Conservation (phyloP, 1,284 basidiomycete genomes). For the Xerocomus nothofagi region DNA sequence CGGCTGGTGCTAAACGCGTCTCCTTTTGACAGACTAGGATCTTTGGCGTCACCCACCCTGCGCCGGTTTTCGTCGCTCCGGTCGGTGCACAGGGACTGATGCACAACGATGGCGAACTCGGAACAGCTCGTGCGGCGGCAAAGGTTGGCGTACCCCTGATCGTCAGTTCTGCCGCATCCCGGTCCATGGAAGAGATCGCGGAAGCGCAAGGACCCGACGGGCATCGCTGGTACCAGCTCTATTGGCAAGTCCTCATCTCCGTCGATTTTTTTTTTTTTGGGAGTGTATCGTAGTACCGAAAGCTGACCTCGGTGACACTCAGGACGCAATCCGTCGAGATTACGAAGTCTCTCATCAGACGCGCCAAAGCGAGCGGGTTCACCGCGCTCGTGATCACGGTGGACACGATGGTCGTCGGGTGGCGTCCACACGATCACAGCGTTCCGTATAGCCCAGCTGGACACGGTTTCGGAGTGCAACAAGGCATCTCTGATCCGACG, state of each 20-base stretch:
- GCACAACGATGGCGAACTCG: constrained; percentile 67
- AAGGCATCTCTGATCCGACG: constrained; percentile 66
- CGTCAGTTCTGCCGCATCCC: constrained; percentile 69
- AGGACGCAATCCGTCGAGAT: constrained; percentile 63
- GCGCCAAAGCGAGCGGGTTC: constrained; percentile 67
- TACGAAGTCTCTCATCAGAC: constrained; percentile 60
- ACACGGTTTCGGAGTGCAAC: constrained; percentile 59
- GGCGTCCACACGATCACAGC: constrained; percentile 67
- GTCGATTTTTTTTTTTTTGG: neutral
- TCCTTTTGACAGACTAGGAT: constrained; percentile 56
- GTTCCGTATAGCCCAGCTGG: constrained; percentile 60
- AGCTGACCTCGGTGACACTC: neutral
- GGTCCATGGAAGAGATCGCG: constrained; percentile 74
- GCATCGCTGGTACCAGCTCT: constrained; percentile 79
- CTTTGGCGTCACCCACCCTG: constrained; percentile 65
- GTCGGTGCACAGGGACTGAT: constrained; percentile 76
- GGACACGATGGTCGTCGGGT: constrained; percentile 66
- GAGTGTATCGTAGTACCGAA: neutral
- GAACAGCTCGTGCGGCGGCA: constrained; percentile 63
- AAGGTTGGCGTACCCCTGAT: constrained; percentile 67
- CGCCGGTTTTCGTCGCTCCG: constrained; percentile 71
- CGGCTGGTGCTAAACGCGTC: neutral
- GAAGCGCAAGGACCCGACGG: constrained; percentile 57
- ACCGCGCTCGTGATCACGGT: constrained; percentile 68
- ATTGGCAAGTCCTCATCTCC: constrained; percentile 50